Evolutionary conservation across 495 filamentous ascomycete genomes (phyloP).

Genomic region (Viridothelium virens): DNA sequence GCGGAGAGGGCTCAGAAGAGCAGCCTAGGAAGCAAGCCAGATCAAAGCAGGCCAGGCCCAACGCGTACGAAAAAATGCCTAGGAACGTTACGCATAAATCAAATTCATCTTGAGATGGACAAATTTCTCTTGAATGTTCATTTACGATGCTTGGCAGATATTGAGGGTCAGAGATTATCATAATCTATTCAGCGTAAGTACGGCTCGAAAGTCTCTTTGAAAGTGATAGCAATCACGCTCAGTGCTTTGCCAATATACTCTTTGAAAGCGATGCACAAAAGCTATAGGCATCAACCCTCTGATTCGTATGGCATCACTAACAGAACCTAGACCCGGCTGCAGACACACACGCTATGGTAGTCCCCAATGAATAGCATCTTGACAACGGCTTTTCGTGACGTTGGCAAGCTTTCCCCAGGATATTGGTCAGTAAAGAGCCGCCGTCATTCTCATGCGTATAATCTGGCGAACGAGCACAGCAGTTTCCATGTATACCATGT

Average conservation of each 20-base stretch:
- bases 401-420: neutral
- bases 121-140: no score
- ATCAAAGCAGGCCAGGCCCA: constrained; percentile 64
- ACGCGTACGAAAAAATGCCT: constrained; percentile 93
- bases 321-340: no score
- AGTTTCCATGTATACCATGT: no score
- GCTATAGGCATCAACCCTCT: no score
- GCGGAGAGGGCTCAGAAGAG: constrained; percentile 25
- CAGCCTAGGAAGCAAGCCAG: constrained; percentile 38
- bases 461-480: no score
- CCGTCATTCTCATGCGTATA: neutral
- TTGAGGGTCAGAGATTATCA: neutral
- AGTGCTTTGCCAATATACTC: no score
- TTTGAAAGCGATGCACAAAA: no score
- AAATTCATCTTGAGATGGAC: neutral
- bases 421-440: neutral
- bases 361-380: no score
- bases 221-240: neutral
- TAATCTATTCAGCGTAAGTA: neutral
- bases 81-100: constrained; percentile 34
- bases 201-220: neutral
- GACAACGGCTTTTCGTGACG: no score
- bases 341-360: no score
- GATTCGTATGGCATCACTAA: no score
- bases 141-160: neutral